A percentile compares a stretch with the other conserved stretches of the same genome.
phyloP scores from a whole-genome alignment of 805 yeast genomes.

The Candida ipomoeae region DNA sequence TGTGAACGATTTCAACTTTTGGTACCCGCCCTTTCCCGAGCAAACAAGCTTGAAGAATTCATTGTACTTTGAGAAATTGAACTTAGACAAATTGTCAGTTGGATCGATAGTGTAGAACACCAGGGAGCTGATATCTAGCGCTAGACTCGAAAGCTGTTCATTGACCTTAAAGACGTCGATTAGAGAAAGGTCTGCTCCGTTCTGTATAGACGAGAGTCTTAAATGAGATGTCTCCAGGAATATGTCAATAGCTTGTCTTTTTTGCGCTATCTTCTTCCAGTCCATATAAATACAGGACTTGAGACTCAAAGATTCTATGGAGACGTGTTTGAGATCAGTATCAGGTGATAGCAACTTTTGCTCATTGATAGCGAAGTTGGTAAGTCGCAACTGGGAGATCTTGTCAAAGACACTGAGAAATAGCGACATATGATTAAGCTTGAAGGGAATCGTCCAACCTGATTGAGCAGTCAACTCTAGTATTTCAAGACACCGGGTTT shows the following conservation, averaged over 20 bases:
- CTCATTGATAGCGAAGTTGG: slow-evolving; percentile 48
- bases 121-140: slow-evolving; percentile 47
- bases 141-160: slow-evolving; percentile 33
- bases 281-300: slow-evolving; percentile 14
- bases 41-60: slow-evolving; percentile 28
- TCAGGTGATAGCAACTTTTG: slow-evolving; percentile 16
- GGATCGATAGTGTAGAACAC: slow-evolving; percentile 32
- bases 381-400: slow-evolving; percentile 41
- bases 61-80: slow-evolving; percentile 30
- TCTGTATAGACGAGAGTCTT: slow-evolving; percentile 34
- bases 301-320: slow-evolving; percentile 11
- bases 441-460: slow-evolving; percentile 52
- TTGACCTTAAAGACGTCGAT: slow-evolving; percentile 43
- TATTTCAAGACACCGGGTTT: slow-evolving; percentile 24
- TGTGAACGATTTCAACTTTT: slow-evolving; percentile 22
- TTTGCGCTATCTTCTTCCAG: slow-evolving; percentile 13
- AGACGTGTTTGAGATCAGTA: slow-evolving; percentile 1
- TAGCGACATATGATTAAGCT: slow-evolving; percentile 41
- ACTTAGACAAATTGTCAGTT: slow-evolving; percentile 16
- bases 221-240: slow-evolving; percentile 39
- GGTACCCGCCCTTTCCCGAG: slow-evolving; percentile 31
- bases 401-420: slow-evolving; percentile 37
- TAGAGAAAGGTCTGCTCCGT: slow-evolving; percentile 46
- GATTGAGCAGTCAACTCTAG: slow-evolving; percentile 40
- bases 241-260: slow-evolving; percentile 24